These are phyloP conservation scores for Clathrus columnatus DNA, from an alignment of 768 basidiomycete genomes.

Conservation along the genomic window DNA sequence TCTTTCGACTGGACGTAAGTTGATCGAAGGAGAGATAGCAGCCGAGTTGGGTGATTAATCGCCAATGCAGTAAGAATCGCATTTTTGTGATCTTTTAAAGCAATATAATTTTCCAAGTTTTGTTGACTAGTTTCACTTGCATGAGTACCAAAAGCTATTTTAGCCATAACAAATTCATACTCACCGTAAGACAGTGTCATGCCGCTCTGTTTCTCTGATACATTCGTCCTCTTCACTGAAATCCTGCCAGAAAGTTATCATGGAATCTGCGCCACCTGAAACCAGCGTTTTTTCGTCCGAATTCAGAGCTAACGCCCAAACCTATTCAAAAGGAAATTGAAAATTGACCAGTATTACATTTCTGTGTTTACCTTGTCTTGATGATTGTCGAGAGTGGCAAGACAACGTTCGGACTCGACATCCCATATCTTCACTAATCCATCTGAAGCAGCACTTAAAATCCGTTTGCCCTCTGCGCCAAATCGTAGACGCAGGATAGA, in stretches of 20 bases:
- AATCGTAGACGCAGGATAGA: constrained; percentile 93
- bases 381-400: constrained; percentile 88
- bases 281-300: constrained; percentile 77
- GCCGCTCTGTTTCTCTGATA: constrained; percentile 65
- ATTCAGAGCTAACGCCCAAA: constrained; percentile 92
- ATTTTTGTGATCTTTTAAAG: constrained; percentile 78
- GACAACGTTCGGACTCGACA: constrained; percentile 78
- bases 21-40: constrained; percentile 69
- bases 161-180: constrained; percentile 30
- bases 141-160: background rate
- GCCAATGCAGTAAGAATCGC: constrained; percentile 88
- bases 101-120: constrained; percentile 86
- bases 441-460: constrained; percentile 87
- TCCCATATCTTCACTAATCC: constrained; percentile 97
- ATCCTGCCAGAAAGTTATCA: constrained; percentile 95
- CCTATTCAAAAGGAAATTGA: constrained; percentile 35
- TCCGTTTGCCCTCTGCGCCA: constrained; percentile 70
- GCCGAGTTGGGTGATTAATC: constrained; percentile 87
- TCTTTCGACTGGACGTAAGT: constrained; percentile 30
- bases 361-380: constrained; percentile 75
- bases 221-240: constrained; percentile 76
- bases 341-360: background rate
- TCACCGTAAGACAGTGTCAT: constrained; percentile 65
- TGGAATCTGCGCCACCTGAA: constrained; percentile 92
- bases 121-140: constrained; percentile 66